Evolutionary conservation across 2,329 filamentous ascomycete species (phyloP), one percentile per base, ranked within the genome.

Genomic region (Pyrenophora tritici-repentis): DNA sequence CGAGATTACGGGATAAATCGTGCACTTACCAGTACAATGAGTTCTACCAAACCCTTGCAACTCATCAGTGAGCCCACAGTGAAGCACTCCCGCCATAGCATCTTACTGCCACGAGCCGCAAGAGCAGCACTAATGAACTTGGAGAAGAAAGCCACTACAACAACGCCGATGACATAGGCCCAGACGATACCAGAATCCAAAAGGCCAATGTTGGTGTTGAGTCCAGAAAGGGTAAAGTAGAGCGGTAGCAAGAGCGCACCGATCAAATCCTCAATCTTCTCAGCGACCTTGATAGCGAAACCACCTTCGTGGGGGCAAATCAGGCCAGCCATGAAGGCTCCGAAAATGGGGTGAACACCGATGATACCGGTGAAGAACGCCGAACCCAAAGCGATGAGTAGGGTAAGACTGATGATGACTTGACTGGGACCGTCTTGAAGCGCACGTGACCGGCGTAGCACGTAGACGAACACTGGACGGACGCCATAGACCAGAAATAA

Each of bases 221-320:
- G 78, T 3, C 93, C 93, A 1, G 93, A 97, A 1, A 96, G 83
- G 0, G 92, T 91, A 75, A 97, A 97, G 72, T 97, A 97, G 1
- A 97, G 83, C 0, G 93, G 93, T 8, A 97, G 73, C 62, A 97
- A 91, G 1, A 97, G 76, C 1, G 89, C 87, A 0, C 86, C 85
- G 24, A 97, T 87, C 9, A 97, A 77, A 80, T 97, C 93, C 72
- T 97, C 93, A 52, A 97, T 87, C 78, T 97, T 97, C 68, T 96
- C 91, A 0, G 91, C 94, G 34, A 96, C 78, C 61, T 92, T 92
- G 73, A 96, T 94, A 17, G 90, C 89, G 67, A 96, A 96, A 22
- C 91, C 90, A 41, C 89, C 88, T 50, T 96, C 89, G 66, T 94
- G 91, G 0, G 92, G 93, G 61, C 91, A 91, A 50, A 97, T 94